phyloP scores from a whole-genome alignment of 352 stramenopile species.

The Phytophthora macrochlamydospora region DNA sequence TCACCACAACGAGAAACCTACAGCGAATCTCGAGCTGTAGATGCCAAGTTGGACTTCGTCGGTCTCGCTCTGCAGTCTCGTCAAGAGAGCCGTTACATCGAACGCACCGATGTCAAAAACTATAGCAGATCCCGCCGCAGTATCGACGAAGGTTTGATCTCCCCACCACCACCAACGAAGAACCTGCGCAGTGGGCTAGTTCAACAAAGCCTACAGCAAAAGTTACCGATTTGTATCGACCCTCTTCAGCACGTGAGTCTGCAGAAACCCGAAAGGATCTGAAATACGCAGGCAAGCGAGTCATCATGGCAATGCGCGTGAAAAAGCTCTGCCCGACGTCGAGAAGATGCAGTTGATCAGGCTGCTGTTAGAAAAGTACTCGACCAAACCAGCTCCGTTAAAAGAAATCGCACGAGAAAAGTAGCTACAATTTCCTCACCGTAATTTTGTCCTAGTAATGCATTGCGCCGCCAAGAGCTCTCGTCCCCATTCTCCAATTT shows the following conservation, averaged over 20 bases:
- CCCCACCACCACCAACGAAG: conserved; percentile 1
- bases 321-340: conserved; percentile 46
- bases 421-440: no score
- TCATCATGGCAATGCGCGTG: conserved; percentile 72
- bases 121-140: conserved; percentile 30
- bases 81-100: conserved; percentile 3
- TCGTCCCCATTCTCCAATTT: not conserved
- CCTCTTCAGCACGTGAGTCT: not conserved
- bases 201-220: not conserved
- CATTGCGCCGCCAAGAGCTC: no score
- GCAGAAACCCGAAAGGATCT: conserved; percentile 34
- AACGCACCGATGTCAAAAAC: conserved; percentile 22
- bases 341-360: conserved; percentile 72
- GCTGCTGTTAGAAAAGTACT: conserved; percentile 47
- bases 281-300: conserved; percentile 62
- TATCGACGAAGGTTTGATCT: conserved; percentile 14
- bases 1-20: conserved; percentile 4
- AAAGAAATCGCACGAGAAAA: no score
- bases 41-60: conserved; percentile 12
- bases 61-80: conserved; percentile 9
- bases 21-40: conserved; percentile 1
- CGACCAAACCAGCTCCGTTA: not conserved
- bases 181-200: conserved; percentile 18
- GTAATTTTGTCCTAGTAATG: no score
- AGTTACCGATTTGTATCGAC: not conserved